Evolutionary conservation across 306 rosid species (phyloP).

Genomic region (Quercus parvula): DNA sequence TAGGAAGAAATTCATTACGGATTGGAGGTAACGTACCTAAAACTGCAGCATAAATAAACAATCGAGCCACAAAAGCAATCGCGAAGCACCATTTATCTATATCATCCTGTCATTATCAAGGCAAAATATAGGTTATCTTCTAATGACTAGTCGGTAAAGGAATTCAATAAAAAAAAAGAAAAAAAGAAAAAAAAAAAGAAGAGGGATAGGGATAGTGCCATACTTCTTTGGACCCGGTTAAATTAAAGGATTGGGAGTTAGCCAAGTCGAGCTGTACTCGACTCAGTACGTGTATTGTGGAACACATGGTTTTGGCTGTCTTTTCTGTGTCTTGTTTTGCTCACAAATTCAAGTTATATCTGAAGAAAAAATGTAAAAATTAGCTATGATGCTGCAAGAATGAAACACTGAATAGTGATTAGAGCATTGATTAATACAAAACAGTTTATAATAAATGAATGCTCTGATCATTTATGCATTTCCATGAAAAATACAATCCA

Average conservation of each 20-base stretch:
- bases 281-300: not conserved
- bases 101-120: constrained; percentile 12
- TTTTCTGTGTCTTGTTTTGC: not conserved
- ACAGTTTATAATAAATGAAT: no score
- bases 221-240: constrained; percentile 2
- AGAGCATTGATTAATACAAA: no score
- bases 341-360: not conserved
- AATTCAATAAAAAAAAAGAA: not conserved
- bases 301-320: not conserved
- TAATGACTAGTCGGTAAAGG: not conserved
- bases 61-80: constrained; percentile 9
- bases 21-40: constrained; percentile 11
- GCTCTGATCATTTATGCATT: no score
- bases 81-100: constrained; percentile 8
- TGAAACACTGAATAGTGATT: no score
- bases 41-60: constrained; percentile 10
- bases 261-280: constrained; percentile 1
- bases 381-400: not conserved
- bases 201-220: not conserved
- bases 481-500: no score
- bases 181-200: no score
- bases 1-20: not conserved
- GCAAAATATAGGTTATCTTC: not conserved
- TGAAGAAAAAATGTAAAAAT: not conserved
- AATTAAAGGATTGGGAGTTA: constrained; percentile 3